Base-by-base conservation (phyloP, 225 moss, liverwort and hornwort genomes). In the Pseudisothecium myosuroides region DNA sequence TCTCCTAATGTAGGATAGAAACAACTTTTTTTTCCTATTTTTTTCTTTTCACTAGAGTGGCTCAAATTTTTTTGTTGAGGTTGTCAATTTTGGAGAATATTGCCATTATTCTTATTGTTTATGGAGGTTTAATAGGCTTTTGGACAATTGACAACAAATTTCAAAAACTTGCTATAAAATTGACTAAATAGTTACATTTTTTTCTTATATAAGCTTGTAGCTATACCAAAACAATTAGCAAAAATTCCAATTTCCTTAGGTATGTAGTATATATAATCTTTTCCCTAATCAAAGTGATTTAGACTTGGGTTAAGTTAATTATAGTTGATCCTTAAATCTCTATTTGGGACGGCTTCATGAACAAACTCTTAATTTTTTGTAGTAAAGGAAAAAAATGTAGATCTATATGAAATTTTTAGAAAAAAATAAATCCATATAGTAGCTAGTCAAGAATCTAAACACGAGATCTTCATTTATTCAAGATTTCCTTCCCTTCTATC, bases 71-170 rank as follows among this genome's bases (percentile, higher is more conserved):
- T 76, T 76, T 8, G 28, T 52, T 9, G 5, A 34, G 5, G 5
- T 36, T 52, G 36, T 22, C 0, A 0, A 54, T 54, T 52, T 0
- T 34, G 0, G 8, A 52, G 3, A 49, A 20, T 13, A 19, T 47
- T 47, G 11, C 21, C 49, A 20, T 50, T 34, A 12, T 34, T 76
- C 0, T 50, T 21, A 21, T 1, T 13, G 5, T 50, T 50, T 50
- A 50, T 21, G 0, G 21, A 76, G 0, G 32, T 49, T 75, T 0
- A 19, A 31, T 31, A 32, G 32, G 12, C 32, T 32, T 47, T 49
- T 19, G 1, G 4, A 7, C 0, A 0, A 75, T 19, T 49, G 32
- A 32, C 7, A 49, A 49, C 0, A 19, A 7, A 7, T 2, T 12
- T 19, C 5, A 75, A 32, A 28, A 11, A 32, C 3, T 50, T 34